Conservation (phyloP, 2,329 filamentous ascomycete species). For the Cordyceps pruinosa region DNA sequence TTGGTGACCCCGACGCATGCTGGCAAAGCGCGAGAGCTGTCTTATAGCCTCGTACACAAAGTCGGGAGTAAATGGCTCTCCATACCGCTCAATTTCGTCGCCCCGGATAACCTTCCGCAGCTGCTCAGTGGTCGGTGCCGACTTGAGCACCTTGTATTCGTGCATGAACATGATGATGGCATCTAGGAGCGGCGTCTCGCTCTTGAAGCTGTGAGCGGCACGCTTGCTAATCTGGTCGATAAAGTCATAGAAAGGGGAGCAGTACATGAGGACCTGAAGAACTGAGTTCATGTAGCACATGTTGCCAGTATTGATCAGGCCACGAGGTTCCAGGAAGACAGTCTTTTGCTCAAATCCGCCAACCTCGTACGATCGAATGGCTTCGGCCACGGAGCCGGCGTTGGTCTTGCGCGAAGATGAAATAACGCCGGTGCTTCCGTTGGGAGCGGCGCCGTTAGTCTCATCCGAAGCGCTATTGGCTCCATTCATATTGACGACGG, state of each 20-base stretch:
- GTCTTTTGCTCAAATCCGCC: conserved; percentile 54
- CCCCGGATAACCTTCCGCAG: conserved; percentile 68
- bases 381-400: conserved; percentile 63
- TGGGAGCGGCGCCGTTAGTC: neutral
- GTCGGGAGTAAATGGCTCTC: conserved; percentile 85
- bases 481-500: conserved; percentile 3
- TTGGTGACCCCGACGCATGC: conserved; percentile 93
- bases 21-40: conserved; percentile 77
- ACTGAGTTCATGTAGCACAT: conserved; percentile 99
- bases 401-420: conserved; percentile 38
- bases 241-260: conserved; percentile 90
- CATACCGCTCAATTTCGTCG: conserved; percentile 81
- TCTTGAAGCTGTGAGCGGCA: conserved; percentile 87
- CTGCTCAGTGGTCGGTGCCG: conserved; percentile 66
- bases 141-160: conserved; percentile 81
- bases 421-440: conserved; percentile 24
- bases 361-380: conserved; percentile 66
- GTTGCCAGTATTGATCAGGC: conserved; percentile 93
- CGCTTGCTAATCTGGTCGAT: conserved; percentile 79
- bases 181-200: conserved; percentile 86
- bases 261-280: conserved; percentile 91
- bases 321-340: conserved; percentile 83
- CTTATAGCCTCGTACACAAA: conserved; percentile 93
- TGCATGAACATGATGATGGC: conserved; percentile 96
- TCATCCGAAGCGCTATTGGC: conserved; percentile 14